These are phyloP conservation scores for Aphanomyces stellatus DNA, from an alignment of 352 stramenopile species.

Conservation along the genomic window DNA sequence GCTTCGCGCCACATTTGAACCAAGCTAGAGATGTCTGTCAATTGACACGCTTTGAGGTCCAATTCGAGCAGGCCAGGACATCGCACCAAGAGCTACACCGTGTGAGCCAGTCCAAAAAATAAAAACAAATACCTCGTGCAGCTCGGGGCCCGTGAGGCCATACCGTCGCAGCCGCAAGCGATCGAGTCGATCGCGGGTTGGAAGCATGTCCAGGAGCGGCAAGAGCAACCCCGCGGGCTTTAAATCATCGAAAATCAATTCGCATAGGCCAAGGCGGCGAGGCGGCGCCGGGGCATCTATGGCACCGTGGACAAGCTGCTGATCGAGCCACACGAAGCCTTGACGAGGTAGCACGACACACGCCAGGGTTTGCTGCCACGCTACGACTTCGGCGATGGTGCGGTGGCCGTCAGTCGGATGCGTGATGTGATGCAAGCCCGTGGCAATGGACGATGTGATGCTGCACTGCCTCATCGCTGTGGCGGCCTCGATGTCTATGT, in stretches of 20 bases:
- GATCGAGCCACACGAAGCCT: background rate
- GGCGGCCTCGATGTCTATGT: no score
- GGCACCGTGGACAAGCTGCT: background rate
- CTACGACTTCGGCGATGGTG: background rate
- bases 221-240: background rate
- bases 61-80: background rate
- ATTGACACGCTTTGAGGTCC: background rate
- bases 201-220: background rate
- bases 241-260: background rate
- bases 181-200: background rate
- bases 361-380: background rate
- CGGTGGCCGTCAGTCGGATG: no score
- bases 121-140: background rate
- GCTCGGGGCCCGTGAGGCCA: background rate
- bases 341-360: background rate
- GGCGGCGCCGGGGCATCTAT: no score
- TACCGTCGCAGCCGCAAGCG: background rate
- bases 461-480: no score
- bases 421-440: no score
- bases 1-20: background rate
- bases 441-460: no score
- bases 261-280: no score
- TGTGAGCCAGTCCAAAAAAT: no score
- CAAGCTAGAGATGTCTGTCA: background rate
- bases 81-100: background rate